Conservation (phyloP, 441 rosid genomes). For the Flueggea neowawraea region DNA sequence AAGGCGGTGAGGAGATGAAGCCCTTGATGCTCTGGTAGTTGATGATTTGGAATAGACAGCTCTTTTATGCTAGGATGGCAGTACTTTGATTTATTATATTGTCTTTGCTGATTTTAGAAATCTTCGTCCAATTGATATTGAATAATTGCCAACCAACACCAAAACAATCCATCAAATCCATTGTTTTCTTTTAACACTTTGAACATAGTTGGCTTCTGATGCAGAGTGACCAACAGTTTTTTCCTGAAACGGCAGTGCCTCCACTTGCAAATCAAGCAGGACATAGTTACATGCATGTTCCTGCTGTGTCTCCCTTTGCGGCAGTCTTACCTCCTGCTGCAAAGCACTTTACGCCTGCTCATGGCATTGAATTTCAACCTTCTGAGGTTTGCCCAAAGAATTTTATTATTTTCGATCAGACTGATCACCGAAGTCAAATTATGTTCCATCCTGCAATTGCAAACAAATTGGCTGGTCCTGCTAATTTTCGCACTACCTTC, state of each 20-base stretch:
- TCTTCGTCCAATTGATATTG: conserved; percentile 23
- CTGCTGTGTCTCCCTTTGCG: conserved; percentile 44
- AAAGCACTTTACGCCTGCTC: conserved; percentile 35
- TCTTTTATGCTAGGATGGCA: conserved; percentile 35
- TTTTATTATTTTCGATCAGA: conserved; percentile 71
- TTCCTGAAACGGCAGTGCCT: conserved; percentile 27
- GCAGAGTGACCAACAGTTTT: conserved; percentile 47
- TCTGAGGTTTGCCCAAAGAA: conserved; percentile 78
- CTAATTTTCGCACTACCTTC: conserved; percentile 27
- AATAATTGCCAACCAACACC: conserved; percentile 25
- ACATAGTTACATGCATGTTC: conserved; percentile 35
- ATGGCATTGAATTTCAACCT: conserved; percentile 73
- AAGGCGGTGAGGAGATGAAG: conserved; percentile 33
- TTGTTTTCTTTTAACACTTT: conserved; percentile 13
- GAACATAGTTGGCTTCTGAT: conserved; percentile 32
- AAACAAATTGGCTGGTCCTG: conserved; percentile 46
- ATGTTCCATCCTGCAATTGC: conserved; percentile 77
- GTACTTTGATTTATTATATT: conserved; percentile 30
- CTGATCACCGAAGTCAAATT: conserved; percentile 58
- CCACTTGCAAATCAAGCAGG: conserved; percentile 44
- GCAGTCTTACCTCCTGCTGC: conserved; percentile 49
- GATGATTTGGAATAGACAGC: conserved; percentile 38
- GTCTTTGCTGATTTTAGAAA: conserved; percentile 27
- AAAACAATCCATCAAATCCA: conserved; percentile 16
- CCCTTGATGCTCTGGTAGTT: conserved; percentile 28